A percentile compares a stretch with the other conserved stretches of the same genome.
These are phyloP conservation scores for Ustanciosporium gigantosporum DNA, from an alignment of 1,284 basidiomycete genomes.

Conservation along the genomic window DNA sequence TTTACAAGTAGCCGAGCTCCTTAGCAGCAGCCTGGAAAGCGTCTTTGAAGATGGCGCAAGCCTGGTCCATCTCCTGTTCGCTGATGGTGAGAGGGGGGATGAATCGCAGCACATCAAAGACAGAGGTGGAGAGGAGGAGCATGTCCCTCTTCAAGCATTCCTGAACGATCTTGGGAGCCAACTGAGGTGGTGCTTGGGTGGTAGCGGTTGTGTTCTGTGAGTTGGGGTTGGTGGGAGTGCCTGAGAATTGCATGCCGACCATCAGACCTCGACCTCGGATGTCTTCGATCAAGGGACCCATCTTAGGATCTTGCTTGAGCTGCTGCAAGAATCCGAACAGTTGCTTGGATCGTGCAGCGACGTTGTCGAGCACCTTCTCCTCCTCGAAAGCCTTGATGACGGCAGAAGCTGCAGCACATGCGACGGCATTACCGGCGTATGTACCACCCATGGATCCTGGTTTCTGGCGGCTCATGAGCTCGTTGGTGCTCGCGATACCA, in stretches of 20 bases:
- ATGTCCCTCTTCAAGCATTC: constrained; percentile 50
- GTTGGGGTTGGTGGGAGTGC: constrained; percentile 1
- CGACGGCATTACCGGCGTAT: constrained; percentile 56
- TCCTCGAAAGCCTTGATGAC: constrained; percentile 51
- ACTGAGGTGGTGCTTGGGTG: constrained; percentile 5
- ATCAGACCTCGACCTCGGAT: constrained; percentile 56
- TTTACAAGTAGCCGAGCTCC: constrained; percentile 12
- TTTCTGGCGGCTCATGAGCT: constrained; percentile 77
- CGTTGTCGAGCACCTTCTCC: constrained; percentile 55
- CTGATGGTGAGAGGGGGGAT: constrained; percentile 56
- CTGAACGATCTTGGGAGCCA: constrained; percentile 46
- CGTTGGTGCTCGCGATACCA: constrained; percentile 78
- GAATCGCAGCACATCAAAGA: constrained; percentile 55
- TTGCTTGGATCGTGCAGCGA: constrained; percentile 46
- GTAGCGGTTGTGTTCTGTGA: constrained; percentile 13
- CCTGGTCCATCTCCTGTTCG: constrained; percentile 44
- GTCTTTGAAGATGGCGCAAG: constrained; percentile 48
- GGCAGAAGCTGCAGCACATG: constrained; percentile 51
- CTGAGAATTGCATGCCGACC: constrained; percentile 55
- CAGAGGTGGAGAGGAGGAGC: constrained; percentile 53
- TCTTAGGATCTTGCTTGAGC: constrained; percentile 27
- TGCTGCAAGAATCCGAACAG: constrained; percentile 40
- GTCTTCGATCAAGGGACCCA: constrained; percentile 52
- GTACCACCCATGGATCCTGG: constrained; percentile 75
- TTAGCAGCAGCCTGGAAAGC: constrained; percentile 33